Conservation (phyloP, 2,329 filamentous ascomycete species). For the Pseudogymnoascus sp. region DNA sequence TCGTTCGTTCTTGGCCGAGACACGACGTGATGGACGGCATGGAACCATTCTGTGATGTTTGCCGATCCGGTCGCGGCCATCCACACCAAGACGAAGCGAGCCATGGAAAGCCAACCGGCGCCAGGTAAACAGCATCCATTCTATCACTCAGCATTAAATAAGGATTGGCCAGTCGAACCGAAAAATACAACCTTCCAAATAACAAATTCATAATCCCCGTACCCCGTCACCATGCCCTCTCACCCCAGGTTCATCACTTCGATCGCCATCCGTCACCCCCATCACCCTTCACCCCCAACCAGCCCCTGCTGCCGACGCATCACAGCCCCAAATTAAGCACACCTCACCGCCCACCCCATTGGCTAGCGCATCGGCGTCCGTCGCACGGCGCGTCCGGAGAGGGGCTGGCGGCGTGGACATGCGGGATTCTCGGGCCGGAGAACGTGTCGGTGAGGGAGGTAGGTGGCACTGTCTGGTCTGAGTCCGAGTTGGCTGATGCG, state of each 20-base stretch:
- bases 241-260: not conserved
- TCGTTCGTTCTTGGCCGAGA: not conserved
- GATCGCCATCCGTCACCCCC: not conserved
- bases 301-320: not conserved
- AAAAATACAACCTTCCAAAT: not conserved
- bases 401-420: not conserved
- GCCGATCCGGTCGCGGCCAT: not conserved
- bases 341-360: conserved; percentile 1
- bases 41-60: not conserved
- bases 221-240: not conserved
- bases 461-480: not conserved
- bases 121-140: not conserved
- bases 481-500: not conserved
- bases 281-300: not conserved
- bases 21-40: not conserved
- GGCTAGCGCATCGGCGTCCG: not conserved
- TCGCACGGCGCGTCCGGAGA: not conserved
- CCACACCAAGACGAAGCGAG: not conserved
- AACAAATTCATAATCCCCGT: not conserved
- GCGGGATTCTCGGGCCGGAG: not conserved
- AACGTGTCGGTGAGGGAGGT: not conserved
- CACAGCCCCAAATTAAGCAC: conserved; percentile 7
- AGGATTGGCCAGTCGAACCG: not conserved
- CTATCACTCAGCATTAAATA: not conserved
- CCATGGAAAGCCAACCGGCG: not conserved